Conservation (phyloP, 2,329 filamentous ascomycete species). For the Ophiosphaerella korrae region DNA sequence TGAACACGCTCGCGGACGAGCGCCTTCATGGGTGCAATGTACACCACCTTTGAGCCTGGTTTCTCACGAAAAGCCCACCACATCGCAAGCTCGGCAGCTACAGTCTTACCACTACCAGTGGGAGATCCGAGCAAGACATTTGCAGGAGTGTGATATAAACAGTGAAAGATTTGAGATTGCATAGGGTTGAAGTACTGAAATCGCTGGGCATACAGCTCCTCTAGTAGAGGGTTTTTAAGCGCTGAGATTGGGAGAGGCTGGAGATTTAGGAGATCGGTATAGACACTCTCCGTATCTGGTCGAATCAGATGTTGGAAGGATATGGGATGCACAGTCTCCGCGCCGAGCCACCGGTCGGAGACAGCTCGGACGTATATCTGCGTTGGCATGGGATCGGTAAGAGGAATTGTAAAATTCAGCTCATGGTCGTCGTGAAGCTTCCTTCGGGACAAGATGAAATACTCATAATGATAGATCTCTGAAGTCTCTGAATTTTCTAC, state of each 20-base stretch:
- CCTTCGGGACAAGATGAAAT: conserved; percentile 86
- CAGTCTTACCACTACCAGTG: conserved; percentile 96
- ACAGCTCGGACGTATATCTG: conserved; percentile 96
- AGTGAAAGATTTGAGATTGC: conserved; percentile 99
- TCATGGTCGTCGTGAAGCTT: conserved; percentile 97
- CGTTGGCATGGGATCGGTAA: conserved; percentile 88
- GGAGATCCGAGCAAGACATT: conserved; percentile 96
- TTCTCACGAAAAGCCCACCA: conserved; percentile 98
- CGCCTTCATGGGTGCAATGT: conserved; percentile 99
- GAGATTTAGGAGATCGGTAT: conserved; percentile 89
- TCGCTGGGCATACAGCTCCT: conserved; percentile 84
- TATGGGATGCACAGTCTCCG: conserved; percentile 91
- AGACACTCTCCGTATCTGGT: conserved; percentile 95
- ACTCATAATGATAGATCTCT: conserved; percentile 97
- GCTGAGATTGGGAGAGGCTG: conserved; percentile 88
- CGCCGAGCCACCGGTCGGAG: conserved; percentile 94
- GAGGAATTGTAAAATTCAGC: conserved; percentile 94
- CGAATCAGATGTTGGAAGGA: conserved; percentile 98
- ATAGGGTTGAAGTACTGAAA: conserved; percentile 99
- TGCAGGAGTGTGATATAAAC: conserved; percentile 86
- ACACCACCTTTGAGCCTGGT: conserved; percentile 95
- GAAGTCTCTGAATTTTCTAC: conserved; percentile 97
- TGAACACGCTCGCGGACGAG: conserved; percentile 94
- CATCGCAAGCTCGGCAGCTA: conserved; percentile 95
- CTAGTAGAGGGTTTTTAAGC: conserved; percentile 82